phyloP scores from a whole-genome alignment of 805 yeast genomes.

The Sugiyamaella qingdaonensis region DNA sequence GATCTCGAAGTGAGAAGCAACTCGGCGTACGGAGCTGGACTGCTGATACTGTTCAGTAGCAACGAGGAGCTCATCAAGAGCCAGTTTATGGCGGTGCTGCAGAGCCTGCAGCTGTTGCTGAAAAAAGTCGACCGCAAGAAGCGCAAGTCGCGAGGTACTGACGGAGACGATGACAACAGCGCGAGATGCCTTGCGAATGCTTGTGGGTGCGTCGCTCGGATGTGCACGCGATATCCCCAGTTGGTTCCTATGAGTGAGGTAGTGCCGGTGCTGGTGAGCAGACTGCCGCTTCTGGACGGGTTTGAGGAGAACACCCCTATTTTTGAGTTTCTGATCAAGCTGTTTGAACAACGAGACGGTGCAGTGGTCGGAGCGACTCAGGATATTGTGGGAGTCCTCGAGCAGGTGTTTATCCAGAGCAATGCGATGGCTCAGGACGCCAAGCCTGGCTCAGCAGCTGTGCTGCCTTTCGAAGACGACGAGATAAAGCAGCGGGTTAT shows the following conservation, averaged over 20 bases:
- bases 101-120: conserved; percentile 63
- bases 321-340: conserved; percentile 66
- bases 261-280: conserved; percentile 66
- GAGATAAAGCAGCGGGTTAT: conserved; percentile 63
- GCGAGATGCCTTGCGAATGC: conserved; percentile 90
- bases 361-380: conserved; percentile 39
- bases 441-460: conserved; percentile 47
- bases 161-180: conserved; percentile 68
- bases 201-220: conserved; percentile 93
- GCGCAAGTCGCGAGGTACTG: conserved; percentile 35
- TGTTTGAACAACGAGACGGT: conserved; percentile 62
- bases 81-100: conserved; percentile 64
- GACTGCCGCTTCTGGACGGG: conserved; percentile 82
- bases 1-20: conserved; percentile 88
- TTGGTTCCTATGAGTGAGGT: conserved; percentile 76
- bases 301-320: conserved; percentile 92
- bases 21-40: conserved; percentile 94
- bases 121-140: conserved; percentile 70
- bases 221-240: conserved; percentile 66
- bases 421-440: conserved; percentile 49
- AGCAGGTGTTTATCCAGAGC: conserved; percentile 69
- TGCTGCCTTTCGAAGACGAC: conserved; percentile 71
- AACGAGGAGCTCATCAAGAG: conserved; percentile 54
- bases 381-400: conserved; percentile 61
- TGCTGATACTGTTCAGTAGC: conserved; percentile 53